Percentiles rank a stretch among this genome's conserved stretches.
These are phyloP conservation scores for Termitomyces sp. DNA, from an alignment of 768 basidiomycete species.

Conservation along the genomic window DNA sequence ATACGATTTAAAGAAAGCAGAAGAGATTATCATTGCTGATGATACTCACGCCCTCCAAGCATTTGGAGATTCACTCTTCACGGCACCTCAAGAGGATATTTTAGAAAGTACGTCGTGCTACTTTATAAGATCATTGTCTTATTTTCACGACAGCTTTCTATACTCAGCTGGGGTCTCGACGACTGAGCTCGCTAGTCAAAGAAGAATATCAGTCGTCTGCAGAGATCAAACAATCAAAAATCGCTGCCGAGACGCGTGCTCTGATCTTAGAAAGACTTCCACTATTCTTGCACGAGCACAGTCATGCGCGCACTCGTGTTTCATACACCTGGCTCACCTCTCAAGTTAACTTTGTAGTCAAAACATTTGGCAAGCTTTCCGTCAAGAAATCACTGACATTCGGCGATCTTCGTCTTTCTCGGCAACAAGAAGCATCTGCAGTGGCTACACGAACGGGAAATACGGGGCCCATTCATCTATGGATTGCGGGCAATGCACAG, in stretches of 20 bases:
- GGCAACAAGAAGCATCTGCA: constrained; percentile 71
- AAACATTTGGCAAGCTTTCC: constrained; percentile 58
- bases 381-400: constrained; percentile 60
- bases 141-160: constrained; percentile 59
- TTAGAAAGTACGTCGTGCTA: constrained; percentile 59
- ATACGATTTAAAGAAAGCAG: constrained; percentile 69
- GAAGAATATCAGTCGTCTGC: constrained; percentile 68
- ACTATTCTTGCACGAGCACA: constrained; percentile 89
- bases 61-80: constrained; percentile 74
- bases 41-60: constrained; percentile 78
- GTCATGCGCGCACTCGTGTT: constrained; percentile 58
- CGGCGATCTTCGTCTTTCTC: constrained; percentile 44
- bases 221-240: constrained; percentile 46
- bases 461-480: constrained; percentile 62
- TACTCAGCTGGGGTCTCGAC: constrained; percentile 65
- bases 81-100: constrained; percentile 86
- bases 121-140: background rate
- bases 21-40: constrained; percentile 80
- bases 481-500: constrained; percentile 70
- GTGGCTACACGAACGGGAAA: constrained; percentile 51
- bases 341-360: constrained; percentile 66
- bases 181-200: constrained; percentile 67
- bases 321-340: constrained; percentile 65
- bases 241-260: constrained; percentile 47
- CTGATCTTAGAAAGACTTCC: constrained; percentile 83